Evolutionary conservation across 129 eudicot species (phyloP).

Genomic region (Glebionis coronaria): DNA sequence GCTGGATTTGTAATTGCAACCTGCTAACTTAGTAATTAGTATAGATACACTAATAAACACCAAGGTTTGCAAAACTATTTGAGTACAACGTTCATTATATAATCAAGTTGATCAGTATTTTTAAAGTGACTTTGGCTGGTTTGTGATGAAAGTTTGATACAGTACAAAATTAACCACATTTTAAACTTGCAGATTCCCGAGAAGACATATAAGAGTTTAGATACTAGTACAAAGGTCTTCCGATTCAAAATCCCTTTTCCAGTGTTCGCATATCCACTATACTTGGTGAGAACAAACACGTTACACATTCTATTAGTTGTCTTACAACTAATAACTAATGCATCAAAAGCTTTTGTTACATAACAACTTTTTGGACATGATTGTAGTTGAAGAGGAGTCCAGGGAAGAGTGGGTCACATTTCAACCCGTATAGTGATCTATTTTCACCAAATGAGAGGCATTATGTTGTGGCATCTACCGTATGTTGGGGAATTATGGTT

Average conservation of each 20-base stretch:
- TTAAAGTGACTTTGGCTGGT: not conserved
- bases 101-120: too few species aligned
- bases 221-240: slow-evolving; percentile 44
- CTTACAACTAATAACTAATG: not conserved
- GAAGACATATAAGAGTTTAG: slow-evolving; percentile 53
- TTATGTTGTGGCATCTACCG: slow-evolving; percentile 52
- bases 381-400: slow-evolving; percentile 61
- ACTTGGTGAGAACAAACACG: slow-evolving; percentile 43
- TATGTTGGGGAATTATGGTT: slow-evolving; percentile 68
- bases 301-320: not conserved
- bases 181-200: slow-evolving; percentile 46
- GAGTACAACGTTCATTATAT: too few species aligned
- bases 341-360: not conserved
- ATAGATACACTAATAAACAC: not conserved
- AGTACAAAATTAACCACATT: not conserved
- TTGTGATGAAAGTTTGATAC: not conserved
- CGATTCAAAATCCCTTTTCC: slow-evolving; percentile 78
- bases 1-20: not conserved
- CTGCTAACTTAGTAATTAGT: not conserved
- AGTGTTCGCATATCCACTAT: slow-evolving; percentile 68
- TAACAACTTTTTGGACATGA: not conserved
- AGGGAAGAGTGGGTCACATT: slow-evolving; percentile 75
- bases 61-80: too few species aligned
- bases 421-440: slow-evolving; percentile 58
- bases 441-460: slow-evolving; percentile 63